Conservation (phyloP, 148 eudicot genomes). For the Rheum nobile region DNA sequence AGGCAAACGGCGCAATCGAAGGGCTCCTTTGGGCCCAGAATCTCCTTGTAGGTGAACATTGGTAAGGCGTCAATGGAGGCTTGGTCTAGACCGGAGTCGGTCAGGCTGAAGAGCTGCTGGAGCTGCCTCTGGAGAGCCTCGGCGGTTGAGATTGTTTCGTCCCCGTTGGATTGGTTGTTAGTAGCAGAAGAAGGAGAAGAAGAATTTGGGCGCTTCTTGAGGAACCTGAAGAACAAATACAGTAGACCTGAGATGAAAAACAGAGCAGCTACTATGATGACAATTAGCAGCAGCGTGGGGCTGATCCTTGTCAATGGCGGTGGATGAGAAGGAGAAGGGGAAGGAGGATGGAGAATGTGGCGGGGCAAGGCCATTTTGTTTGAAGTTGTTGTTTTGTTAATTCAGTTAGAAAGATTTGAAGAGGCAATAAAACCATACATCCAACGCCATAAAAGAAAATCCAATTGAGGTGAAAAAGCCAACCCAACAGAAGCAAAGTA, state of each 20-base stretch:
- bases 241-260: conserved; percentile 18
- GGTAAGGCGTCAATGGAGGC: conserved; percentile 32
- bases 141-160: conserved; percentile 17
- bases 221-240: neutral
- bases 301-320: conserved; percentile 20
- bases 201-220: neutral
- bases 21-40: conserved; percentile 28
- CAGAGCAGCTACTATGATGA: conserved; percentile 33
- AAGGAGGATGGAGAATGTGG: neutral
- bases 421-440: neutral
- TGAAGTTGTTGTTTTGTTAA: neutral
- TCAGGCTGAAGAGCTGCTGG: conserved; percentile 41
- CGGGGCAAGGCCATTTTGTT: neutral
- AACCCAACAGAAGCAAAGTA: no score
- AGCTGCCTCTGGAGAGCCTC: conserved; percentile 41
- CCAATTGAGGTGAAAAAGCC: no score
- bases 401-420: neutral
- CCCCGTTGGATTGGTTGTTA: conserved; percentile 28
- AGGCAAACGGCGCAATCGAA: conserved; percentile 19
- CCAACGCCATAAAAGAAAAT: neutral
- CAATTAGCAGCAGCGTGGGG: conserved; percentile 41
- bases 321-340: conserved; percentile 5
- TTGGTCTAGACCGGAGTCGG: conserved; percentile 31
- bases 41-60: conserved; percentile 23
- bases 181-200: conserved; percentile 18